Base-by-base conservation (phyloP, 2,329 filamentous ascomycete species). In the Acrodontium crateriforme region DNA sequence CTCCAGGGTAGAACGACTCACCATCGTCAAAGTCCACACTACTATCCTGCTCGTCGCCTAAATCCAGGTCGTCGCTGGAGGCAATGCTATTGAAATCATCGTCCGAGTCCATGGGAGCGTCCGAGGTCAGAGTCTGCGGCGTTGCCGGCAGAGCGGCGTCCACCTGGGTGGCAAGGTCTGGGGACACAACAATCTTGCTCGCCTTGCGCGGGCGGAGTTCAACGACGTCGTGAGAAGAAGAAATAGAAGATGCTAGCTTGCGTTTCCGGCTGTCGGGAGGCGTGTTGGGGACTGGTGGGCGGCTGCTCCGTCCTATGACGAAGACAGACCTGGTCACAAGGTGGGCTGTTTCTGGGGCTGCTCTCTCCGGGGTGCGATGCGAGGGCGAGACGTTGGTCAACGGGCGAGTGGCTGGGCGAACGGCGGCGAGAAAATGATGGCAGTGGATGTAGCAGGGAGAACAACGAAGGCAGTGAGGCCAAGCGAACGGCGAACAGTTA, bases 11-110 rank as follows among this genome's bases (percentile, higher is more conserved):
- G n/a, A 14, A 39, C 51, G 40, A 42, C 59, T 57, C 60, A 18
- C 53, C 58, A 16, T 41, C 45, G 30, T 52, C 59, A 29, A 63
- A 48, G 32, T 54, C 55, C 30, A 49, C 75, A 45, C 84, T 81
- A 30, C 82, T 84, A 43, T 79, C 84, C 35, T 79, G 74, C 45
- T 84, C 79, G 38, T 78, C 69, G 16, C 41, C 42, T n/a, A n/a
- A n/a, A 19, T 42, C 67, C 35, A 82, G 70, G 35, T 71, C 70
- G 39, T 80, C 76, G 49, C 79, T 92, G 22, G 81, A 87, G 44
- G 76, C 66, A 49, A 75, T 74, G 45, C 80, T 91, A 69, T 89
- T 78, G 55, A 85, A 85, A 35, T 94, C 87, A 49, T 94, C 84
- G 46, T 95, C 87, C 6, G 85, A 94, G 60, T 93, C 84, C 85